These are phyloP conservation scores for Venturia effusa DNA, from an alignment of 2,329 filamentous ascomycete species.

Conservation along the genomic window DNA sequence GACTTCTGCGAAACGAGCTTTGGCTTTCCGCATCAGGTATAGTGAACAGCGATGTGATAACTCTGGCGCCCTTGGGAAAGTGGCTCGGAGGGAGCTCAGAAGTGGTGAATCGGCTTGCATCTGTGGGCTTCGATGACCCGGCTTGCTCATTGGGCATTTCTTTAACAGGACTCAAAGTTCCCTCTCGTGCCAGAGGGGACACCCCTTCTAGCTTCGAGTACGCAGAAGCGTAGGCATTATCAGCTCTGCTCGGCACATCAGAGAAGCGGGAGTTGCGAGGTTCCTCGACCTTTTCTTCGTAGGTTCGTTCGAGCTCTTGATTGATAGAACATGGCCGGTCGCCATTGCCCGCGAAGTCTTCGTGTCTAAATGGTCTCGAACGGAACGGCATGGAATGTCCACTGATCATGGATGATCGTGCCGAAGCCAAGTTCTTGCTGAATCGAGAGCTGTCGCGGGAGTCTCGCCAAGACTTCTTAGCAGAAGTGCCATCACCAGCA, in stretches of 20 bases:
- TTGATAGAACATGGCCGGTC: not conserved
- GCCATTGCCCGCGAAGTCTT: not conserved
- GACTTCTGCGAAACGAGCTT: not conserved
- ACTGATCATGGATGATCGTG: conserved; percentile 10
- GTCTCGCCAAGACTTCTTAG: conserved; percentile 4
- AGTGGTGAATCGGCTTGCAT: not conserved
- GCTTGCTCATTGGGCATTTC: conserved; percentile 2
- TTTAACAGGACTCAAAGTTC: not conserved
- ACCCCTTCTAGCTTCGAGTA: not conserved
- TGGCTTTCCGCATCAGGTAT: not conserved
- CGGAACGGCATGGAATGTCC: conserved; percentile 8
- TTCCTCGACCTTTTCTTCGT: not conserved
- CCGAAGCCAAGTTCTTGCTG: conserved; percentile 1
- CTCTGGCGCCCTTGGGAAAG: not conserved
- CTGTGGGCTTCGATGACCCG: not conserved
- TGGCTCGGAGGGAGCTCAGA: not conserved
- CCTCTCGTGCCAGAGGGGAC: not conserved
- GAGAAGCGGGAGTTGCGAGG: not conserved
- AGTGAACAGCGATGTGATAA: not conserved
- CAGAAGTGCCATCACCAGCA: not conserved
- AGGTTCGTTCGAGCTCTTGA: not conserved
- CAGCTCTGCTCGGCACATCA: not conserved
- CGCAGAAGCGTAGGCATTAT: not conserved
- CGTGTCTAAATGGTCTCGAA: not conserved
- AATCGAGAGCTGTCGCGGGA: conserved; percentile 8